These are phyloP conservation scores for Fusarium secorum DNA, from an alignment of 2,329 filamentous ascomycete genomes.

Conservation along the genomic window DNA sequence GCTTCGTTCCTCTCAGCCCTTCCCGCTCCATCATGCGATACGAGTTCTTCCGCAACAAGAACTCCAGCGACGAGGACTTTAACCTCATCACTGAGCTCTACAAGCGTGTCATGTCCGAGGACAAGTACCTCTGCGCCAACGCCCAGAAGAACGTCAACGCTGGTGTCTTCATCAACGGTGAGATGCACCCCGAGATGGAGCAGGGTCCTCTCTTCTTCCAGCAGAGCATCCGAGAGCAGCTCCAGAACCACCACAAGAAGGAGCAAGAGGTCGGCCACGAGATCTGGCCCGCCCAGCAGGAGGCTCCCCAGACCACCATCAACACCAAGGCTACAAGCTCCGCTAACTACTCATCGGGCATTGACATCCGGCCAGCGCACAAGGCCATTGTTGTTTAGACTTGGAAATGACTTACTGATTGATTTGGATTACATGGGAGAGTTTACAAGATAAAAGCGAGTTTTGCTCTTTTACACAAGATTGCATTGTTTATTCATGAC, in stretches of 20 bases:
- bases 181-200: conserved; percentile 68
- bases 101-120: conserved; percentile 70
- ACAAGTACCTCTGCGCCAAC: conserved; percentile 67
- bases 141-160: conserved; percentile 68
- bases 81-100: conserved; percentile 65
- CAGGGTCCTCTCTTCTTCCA: conserved; percentile 67
- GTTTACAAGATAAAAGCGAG: conserved; percentile 28
- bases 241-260: conserved; percentile 56
- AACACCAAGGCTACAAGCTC: conserved; percentile 39
- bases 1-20: conserved; percentile 64
- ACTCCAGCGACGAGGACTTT: conserved; percentile 67
- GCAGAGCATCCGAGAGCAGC: conserved; percentile 56
- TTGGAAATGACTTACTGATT: background rate
- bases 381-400: conserved; percentile 33
- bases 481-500: conserved; percentile 31
- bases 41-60: conserved; percentile 69
- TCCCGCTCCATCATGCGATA: conserved; percentile 64
- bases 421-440: background rate
- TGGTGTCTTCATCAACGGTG: conserved; percentile 68
- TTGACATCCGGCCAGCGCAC: conserved; percentile 45
- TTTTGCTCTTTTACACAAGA: conserved; percentile 29
- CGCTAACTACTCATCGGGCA: conserved; percentile 46
- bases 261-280: conserved; percentile 55
- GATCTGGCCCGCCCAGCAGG: conserved; percentile 61
- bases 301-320: conserved; percentile 40